Percentiles rank a stretch among this genome's conserved stretches.
phyloP scores from a whole-genome alignment of 1,139 yeast species.

The Taphrina flavorubra region DNA sequence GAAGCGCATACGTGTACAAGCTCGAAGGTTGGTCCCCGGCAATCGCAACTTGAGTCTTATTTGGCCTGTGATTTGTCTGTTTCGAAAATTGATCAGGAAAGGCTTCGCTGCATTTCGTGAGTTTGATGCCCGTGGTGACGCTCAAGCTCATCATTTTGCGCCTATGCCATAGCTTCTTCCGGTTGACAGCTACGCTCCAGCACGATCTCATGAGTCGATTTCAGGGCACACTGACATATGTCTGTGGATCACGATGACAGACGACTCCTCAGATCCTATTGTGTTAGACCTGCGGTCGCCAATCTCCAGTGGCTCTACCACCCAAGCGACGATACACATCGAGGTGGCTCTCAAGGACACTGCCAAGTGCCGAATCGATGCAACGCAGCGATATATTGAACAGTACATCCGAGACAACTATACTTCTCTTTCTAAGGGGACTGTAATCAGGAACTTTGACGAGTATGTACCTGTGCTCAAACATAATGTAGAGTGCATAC shows the following conservation, averaged over 20 bases:
- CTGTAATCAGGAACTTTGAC: slow-evolving; percentile 29
- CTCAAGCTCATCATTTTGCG: too few species aligned
- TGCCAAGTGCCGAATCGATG: slow-evolving; percentile 30
- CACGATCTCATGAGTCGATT: too few species aligned
- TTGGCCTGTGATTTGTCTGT: too few species aligned
- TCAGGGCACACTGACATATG: too few species aligned
- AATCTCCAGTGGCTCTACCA: background rate
- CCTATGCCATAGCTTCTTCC: too few species aligned
- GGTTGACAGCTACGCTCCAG: too few species aligned
- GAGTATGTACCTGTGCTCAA: slow-evolving; percentile 40
- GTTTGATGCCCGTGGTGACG: too few species aligned
- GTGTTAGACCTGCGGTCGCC: slow-evolving; percentile 2
- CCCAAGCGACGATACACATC: slow-evolving; percentile 22
- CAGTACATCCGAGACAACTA: slow-evolving; percentile 44
- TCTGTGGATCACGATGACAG: background rate
- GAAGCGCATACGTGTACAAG: too few species aligned
- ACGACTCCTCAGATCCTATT: slow-evolving; percentile 14
- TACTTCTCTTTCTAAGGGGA: slow-evolving; percentile 43
- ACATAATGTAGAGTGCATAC: slow-evolving; percentile 42
- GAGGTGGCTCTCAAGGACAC: slow-evolving; percentile 39
- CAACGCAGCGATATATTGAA: slow-evolving; percentile 40
- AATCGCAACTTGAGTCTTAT: too few species aligned
- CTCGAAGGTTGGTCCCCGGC: too few species aligned
- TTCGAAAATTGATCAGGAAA: too few species aligned
- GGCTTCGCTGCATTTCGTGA: too few species aligned